Evolutionary conservation across 345 rosid species (phyloP).

Genomic region (thale cress (Arabidopsis thaliana)): TAIR10.1 NC_003076.8:19045001-19045500

Average conservation of each 20-base stretch:
- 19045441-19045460: constrained; percentile 28
- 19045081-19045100: neutral
- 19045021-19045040: neutral
- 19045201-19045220: neutral
- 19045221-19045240: constrained; percentile 27
- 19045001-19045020: neutral
- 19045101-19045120: neutral
- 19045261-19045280: constrained; percentile 16
- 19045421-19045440: constrained; percentile 7
- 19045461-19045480: constrained; percentile 39
- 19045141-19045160: neutral
- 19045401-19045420: constrained; percentile 63
- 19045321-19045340: constrained; percentile 11
- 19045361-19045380: constrained; percentile 49
- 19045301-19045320: constrained; percentile 27
- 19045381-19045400: constrained; percentile 55
- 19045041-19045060: too few relatives aligned
- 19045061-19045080: neutral
- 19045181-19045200: constrained; percentile 8
- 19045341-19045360: constrained; percentile 48
- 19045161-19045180: neutral
- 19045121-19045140: neutral
- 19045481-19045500: constrained; percentile 42
- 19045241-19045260: constrained; percentile 18
- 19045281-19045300: neutral